Percentiles rank a stretch among this genome's conserved stretches.
These are phyloP conservation scores for Lactuca sativa DNA, from an alignment of 129 eudicot species.

Conservation along the genomic window DNA sequence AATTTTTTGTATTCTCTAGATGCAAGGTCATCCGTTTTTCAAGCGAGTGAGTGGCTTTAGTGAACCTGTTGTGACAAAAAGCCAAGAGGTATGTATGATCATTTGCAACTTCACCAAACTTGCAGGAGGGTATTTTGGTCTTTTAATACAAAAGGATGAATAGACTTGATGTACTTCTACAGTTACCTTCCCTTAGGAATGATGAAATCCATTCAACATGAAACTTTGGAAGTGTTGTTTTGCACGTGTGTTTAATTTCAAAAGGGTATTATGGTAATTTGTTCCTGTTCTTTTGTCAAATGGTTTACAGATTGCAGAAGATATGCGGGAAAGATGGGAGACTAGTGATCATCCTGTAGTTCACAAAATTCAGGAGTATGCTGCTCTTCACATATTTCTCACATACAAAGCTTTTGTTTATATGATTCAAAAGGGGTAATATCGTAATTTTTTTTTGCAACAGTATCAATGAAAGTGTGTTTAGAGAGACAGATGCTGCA, in stretches of 20 bases:
- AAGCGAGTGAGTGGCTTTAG: constrained; percentile 74
- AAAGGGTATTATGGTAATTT: background rate
- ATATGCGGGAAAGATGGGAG: constrained; percentile 91
- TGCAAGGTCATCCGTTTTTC: constrained; percentile 79
- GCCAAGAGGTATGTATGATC: constrained; percentile 89
- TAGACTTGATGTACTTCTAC: no score
- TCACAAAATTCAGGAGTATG: constrained; percentile 92
- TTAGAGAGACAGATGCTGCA: constrained; percentile 84
- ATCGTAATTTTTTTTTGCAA: constrained; percentile 6
- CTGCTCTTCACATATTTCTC: background rate
- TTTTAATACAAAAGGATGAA: background rate
- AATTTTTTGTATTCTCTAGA: constrained; percentile 36
- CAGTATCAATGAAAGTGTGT: constrained; percentile 81
- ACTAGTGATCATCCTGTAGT: constrained; percentile 94
- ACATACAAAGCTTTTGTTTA: constrained; percentile 4
- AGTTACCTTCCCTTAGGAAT: background rate
- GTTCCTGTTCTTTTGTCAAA: constrained; percentile 10
- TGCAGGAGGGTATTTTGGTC: background rate
- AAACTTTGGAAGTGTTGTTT: background rate
- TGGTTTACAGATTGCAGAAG: constrained; percentile 77
- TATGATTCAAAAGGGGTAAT: background rate
- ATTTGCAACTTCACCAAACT: background rate
- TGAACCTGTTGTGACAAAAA: constrained; percentile 80
- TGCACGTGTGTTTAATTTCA: background rate
- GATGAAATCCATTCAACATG: background rate